phyloP scores from a whole-genome alignment of 208 protist species.

The Leishmania amazonensis region DNA sequence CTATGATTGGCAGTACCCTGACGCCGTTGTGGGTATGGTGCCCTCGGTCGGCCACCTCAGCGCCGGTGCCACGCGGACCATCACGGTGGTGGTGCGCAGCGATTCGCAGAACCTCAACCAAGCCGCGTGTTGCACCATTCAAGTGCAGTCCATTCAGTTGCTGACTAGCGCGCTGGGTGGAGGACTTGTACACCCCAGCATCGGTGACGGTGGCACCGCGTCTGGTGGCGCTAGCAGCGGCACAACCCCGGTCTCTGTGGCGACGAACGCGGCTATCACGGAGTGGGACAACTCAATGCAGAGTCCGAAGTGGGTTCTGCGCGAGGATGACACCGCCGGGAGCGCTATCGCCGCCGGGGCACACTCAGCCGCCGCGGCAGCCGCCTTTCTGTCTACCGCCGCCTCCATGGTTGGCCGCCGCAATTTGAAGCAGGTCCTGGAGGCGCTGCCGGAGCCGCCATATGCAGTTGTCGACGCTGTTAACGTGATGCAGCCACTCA shows the following conservation, averaged over 20 bases:
- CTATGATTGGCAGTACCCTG: constrained; percentile 73
- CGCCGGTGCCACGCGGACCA: constrained; percentile 42
- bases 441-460: constrained; percentile 72
- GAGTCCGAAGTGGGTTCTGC: constrained; percentile 66
- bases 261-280: constrained; percentile 15
- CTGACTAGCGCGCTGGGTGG: not conserved
- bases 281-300: constrained; percentile 77
- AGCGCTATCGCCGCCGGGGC: constrained; percentile 13
- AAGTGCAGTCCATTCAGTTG: constrained; percentile 38
- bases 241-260: not conserved
- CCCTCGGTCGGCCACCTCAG: constrained; percentile 68
- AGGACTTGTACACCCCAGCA: not conserved
- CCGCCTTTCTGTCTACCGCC: constrained; percentile 20
- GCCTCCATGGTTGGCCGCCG: constrained; percentile 38
- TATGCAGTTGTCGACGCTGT: constrained; percentile 49
- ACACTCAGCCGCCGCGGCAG: constrained; percentile 14
- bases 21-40: constrained; percentile 31
- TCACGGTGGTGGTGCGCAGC: constrained; percentile 51
- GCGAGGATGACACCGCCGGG: constrained; percentile 30
- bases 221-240: not conserved
- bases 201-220: constrained; percentile 4
- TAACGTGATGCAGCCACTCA: constrained; percentile 53
- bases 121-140: constrained; percentile 15
- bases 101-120: constrained; percentile 27
- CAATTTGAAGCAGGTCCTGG: constrained; percentile 77